Conservation (phyloP, 345 rosid species). For the Gossypium longicalyx region DNA sequence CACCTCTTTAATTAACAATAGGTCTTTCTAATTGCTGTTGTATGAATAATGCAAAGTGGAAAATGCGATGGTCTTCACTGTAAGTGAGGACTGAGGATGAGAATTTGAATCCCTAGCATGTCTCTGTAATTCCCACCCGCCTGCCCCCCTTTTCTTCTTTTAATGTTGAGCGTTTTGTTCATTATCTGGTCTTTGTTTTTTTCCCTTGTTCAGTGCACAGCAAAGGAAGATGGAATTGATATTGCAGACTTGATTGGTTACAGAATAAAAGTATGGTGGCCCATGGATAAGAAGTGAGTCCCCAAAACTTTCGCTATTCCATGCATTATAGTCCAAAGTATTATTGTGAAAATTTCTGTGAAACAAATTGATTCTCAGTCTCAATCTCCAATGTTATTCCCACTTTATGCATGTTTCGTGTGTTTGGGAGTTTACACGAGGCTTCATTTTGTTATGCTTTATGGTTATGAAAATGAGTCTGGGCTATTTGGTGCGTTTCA, state of each 20-base stretch:
- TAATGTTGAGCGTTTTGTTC: background rate
- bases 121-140: background rate
- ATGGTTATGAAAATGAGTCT: background rate
- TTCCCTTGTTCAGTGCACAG: conserved; percentile 52
- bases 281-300: conserved; percentile 92
- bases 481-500: background rate
- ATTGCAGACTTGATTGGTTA: conserved; percentile 75
- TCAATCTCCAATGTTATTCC: conserved; percentile 5
- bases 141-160: background rate
- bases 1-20: background rate
- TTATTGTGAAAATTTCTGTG: background rate
- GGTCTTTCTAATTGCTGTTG: conserved; percentile 9
- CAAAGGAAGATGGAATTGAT: conserved; percentile 44
- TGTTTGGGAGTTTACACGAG: background rate
- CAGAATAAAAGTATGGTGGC: conserved; percentile 97
- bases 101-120: background rate
- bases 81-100: background rate
- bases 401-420: background rate
- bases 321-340: background rate
- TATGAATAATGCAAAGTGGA: background rate
- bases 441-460: background rate
- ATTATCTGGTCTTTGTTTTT: conserved; percentile 21
- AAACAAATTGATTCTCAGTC: background rate
- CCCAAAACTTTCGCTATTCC: conserved; percentile 9
- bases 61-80: background rate